Base-by-base conservation (phyloP, 2,329 filamentous ascomycete genomes). In the Metarhizium anisopliae region DNA sequence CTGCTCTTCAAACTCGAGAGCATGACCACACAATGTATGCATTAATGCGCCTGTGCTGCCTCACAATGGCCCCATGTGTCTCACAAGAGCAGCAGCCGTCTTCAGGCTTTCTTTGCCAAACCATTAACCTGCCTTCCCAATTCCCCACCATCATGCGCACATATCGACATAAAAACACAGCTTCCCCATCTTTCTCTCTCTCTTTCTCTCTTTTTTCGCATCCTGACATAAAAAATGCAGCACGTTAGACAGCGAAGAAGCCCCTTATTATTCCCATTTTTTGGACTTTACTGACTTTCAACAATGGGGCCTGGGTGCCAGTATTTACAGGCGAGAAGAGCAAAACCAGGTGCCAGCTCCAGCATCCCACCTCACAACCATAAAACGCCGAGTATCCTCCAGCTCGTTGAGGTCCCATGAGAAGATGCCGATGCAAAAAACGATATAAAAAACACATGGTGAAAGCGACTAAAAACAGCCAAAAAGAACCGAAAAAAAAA, bases 381-480 rank as follows among this genome's bases (percentile, higher is more conserved):
- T 62, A 30, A 50, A 67, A 67, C 64, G 65, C 65, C 64, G 56
- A 60, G 58, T 6, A 60, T 57, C 62, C 60, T 63, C 60, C 59
- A 66, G 55, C 58, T 60, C 55, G 58, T 61, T 58, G 59, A 63
- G 30, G 6, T 53, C 45, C 50, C 43, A 36, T 50, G 35, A 47
- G 25, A 60, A 64, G 59, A 64, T 65, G 63, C 63, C 63, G 56
- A 67, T 66, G 62, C 63, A 64, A 63, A 59, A 61, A 59, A 62
- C 0, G 32, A 18, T 8, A 8, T 16, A 50, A 52, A 10, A 50
- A 30, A 11, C 20, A 49, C 25, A 49, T 49, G 45, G 25, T 49
- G 2, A 49, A 49, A 49, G 45, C 20, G 45, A 49, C 45, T 30
- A 20, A 25, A 25, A 25, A 29, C 25, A 30, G 18, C 14, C 29